Base-by-base conservation (phyloP, 345 rosid species). In the Populus nigra region DNA sequence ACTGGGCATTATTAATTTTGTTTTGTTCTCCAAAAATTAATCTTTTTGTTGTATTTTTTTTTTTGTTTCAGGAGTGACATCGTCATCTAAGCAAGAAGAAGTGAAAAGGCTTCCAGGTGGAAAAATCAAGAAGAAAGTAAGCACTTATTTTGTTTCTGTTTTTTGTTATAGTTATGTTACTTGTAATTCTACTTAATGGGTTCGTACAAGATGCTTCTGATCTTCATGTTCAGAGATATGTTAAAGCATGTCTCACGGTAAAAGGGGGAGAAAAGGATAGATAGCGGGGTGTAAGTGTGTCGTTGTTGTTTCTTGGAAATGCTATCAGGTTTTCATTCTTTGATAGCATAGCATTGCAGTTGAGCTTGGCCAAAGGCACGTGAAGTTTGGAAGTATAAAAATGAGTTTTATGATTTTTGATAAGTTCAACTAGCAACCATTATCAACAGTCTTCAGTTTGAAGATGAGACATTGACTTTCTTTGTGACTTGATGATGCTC, bases 61-160 rank as follows among this genome's bases (percentile, higher is more conserved):
- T 62, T 2, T 31, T 31, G 36, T 18, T 83, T 61, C 80, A 88
- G 97, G 89, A 75, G 82, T 76, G 35, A 13, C 83, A 11, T 81
- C 85, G 55, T 78, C 89, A 20, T 76, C 90, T 50, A 93, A 88
- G 84, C 86, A 80, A 78, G 97, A 90, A 78, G 97, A 89, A 83
- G 97, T 93, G 27, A 95, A 93, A 76, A 96, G 96, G 50, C 96
- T 93, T 43, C 97, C 99, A 50, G 98, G 98, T 47, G 98, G 97
- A 31, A 95, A 95, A 85, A 33, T 93, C 29, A 93, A 95, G 91
- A 95, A 92, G 89, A 95, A 95, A 90, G 99, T 95, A 81, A 87
- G 88, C 23, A 41, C 43, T 5, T 23, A 0, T 17, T 8, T 62
- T 66, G n/a, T 59, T 68, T 62, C 53, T 16, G 69, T 39, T n/a